These are phyloP conservation scores for Suillus weaverae DNA, from an alignment of 768 basidiomycete species.

Conservation along the genomic window DNA sequence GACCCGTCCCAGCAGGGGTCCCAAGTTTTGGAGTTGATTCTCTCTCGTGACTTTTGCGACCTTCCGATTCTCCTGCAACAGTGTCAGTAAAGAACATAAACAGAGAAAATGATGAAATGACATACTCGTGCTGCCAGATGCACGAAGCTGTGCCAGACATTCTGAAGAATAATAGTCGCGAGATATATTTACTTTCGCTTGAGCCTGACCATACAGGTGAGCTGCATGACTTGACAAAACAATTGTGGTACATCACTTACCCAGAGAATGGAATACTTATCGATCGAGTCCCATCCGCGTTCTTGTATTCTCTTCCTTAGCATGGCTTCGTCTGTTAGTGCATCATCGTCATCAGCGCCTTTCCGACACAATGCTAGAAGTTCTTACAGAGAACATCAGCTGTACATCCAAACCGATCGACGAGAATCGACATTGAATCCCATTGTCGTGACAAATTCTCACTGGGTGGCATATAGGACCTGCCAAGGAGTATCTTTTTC, in stretches of 20 bases:
- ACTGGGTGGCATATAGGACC: too few relatives aligned
- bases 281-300: conserved; percentile 80
- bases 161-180: conserved; percentile 60
- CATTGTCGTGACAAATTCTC: too few relatives aligned
- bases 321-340: conserved; percentile 79
- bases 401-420: too few relatives aligned
- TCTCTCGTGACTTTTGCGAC: conserved; percentile 59
- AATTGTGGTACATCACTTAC: conserved; percentile 43
- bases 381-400: conserved; percentile 89
- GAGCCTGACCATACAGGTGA: conserved; percentile 41
- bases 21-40: conserved; percentile 56
- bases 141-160: conserved; percentile 48
- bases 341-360: not conserved
- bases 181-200: conserved; percentile 56
- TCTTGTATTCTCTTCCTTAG: conserved; percentile 89
- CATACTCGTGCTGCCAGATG: conserved; percentile 46
- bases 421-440: too few relatives aligned
- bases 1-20: conserved; percentile 35
- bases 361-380: not conserved
- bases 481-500: too few relatives aligned
- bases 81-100: not conserved
- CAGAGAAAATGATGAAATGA: conserved; percentile 34
- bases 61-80: conserved; percentile 49
- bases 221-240: not conserved
- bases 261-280: conserved; percentile 77